Evolutionary conservation across 805 yeast species (phyloP).

Genomic region (Candida golubevii): DNA sequence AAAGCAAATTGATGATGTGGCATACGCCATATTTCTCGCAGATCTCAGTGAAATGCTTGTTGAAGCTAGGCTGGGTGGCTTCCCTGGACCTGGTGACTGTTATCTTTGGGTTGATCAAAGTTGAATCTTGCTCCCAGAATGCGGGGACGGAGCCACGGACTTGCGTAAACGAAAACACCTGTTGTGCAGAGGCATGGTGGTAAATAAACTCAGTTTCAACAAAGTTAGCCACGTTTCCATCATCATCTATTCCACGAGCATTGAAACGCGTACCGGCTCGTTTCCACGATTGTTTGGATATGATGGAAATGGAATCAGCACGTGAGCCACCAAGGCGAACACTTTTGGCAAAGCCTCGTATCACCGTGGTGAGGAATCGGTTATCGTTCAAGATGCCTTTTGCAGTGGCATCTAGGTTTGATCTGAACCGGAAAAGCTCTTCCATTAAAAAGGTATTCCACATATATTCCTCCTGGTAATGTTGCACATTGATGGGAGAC

Average conservation of each 20-base stretch:
- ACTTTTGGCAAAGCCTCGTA: slow-evolving; percentile 93
- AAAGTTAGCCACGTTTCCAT: slow-evolving; percentile 20
- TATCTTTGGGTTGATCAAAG: slow-evolving; percentile 86
- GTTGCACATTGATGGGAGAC: slow-evolving; percentile 17
- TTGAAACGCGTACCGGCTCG: slow-evolving; percentile 22
- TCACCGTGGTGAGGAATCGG: slow-evolving; percentile 84
- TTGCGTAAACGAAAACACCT: slow-evolving; percentile 72
- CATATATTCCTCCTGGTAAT: slow-evolving; percentile 84
- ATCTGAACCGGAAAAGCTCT: slow-evolving; percentile 70
- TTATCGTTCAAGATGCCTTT: slow-evolving; percentile 64
- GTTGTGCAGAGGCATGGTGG: slow-evolving; percentile 41
- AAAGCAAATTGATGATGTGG: slow-evolving; percentile 82
- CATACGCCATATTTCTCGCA: slow-evolving; percentile 78
- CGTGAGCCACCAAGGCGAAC: slow-evolving; percentile 34
- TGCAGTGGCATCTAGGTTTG: slow-evolving; percentile 58
- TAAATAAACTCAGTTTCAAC: slow-evolving; percentile 69
- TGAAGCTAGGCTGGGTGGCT: slow-evolving; percentile 89
- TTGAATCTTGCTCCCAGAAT: slow-evolving; percentile 97
- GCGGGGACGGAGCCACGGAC: slow-evolving; percentile 95
- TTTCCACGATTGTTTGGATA: slow-evolving; percentile 94
- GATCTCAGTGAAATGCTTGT: slow-evolving; percentile 69
- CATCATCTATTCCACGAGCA: slow-evolving; percentile 20
- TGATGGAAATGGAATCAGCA: slow-evolving; percentile 59
- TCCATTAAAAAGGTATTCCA: slow-evolving; percentile 93
- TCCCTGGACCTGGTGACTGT: slow-evolving; percentile 83